Evolutionary conservation across 805 yeast species (phyloP).

Genomic region (Starmerella tilneyi): DNA sequence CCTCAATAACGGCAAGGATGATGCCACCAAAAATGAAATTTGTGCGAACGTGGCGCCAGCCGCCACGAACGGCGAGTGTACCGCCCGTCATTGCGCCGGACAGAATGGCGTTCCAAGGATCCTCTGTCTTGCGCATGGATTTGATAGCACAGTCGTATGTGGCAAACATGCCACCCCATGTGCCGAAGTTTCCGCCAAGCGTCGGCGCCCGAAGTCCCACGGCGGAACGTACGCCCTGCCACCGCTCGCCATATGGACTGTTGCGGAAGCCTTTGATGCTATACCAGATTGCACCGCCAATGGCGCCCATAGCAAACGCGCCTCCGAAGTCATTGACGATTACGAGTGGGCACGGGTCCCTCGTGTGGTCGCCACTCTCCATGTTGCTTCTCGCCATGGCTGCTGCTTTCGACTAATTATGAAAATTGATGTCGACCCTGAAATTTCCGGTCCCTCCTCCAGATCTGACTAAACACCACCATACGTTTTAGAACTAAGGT

Average conservation of each 20-base stretch:
- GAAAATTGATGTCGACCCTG: background rate
- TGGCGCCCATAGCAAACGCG: constrained; percentile 97
- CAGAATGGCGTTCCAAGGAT: constrained; percentile 94
- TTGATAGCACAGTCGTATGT: constrained; percentile 92
- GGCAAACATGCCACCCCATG: constrained; percentile 97
- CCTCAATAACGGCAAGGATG: constrained; percentile 91
- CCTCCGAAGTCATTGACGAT: constrained; percentile 96
- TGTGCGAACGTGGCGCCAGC: constrained; percentile 92
- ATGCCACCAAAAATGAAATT: constrained; percentile 97
- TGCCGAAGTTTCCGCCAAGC: constrained; percentile 97
- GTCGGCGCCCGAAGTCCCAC: constrained; percentile 96
- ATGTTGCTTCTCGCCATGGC: constrained; percentile 7
- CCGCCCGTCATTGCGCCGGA: constrained; percentile 99
- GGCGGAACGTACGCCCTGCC: constrained; percentile 79
- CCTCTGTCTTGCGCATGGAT: constrained; percentile 93
- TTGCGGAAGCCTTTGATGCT: constrained; percentile 97
- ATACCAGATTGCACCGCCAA: constrained; percentile 98
- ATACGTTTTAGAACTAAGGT: constrained; percentile 4
- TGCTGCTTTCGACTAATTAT: background rate
- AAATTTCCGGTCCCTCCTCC: background rate
- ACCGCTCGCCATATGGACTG: constrained; percentile 90
- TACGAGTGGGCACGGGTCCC: constrained; percentile 98
- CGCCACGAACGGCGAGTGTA: constrained; percentile 95
- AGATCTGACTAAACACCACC: constrained; percentile 9
- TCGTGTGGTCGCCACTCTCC: constrained; percentile 72